Percentiles rank a stretch among this genome's conserved stretches.
These are phyloP conservation scores for Lactifluus pinguis DNA, from an alignment of 768 basidiomycete species.

Conservation along the genomic window DNA sequence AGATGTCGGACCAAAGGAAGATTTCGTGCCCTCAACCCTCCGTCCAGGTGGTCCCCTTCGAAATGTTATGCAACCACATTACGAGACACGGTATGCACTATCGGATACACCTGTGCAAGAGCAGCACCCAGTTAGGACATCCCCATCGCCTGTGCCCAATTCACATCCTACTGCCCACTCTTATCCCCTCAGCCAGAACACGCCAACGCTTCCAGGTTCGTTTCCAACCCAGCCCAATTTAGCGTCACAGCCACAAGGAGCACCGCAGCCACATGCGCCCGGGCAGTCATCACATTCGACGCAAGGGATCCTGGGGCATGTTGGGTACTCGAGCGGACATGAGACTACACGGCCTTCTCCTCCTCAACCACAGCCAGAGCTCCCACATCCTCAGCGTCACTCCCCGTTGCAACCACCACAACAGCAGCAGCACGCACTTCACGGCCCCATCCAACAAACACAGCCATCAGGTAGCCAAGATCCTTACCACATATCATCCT, in stretches of 20 bases:
- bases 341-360: background rate
- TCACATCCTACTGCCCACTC: background rate
- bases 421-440: background rate
- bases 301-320: background rate
- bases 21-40: conserved; percentile 6
- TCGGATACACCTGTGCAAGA: background rate
- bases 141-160: background rate
- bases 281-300: background rate
- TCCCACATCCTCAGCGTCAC: background rate
- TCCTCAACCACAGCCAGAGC: conserved; percentile 7
- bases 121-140: background rate
- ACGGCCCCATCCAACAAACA: background rate
- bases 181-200: background rate
- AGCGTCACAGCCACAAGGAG: background rate
- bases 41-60: conserved; percentile 9
- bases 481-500: background rate
- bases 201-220: background rate
- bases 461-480: background rate
- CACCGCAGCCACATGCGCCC: background rate
- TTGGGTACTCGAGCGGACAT: background rate
- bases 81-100: background rate
- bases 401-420: background rate
- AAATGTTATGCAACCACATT: background rate
- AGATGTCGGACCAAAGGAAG: conserved; percentile 1
- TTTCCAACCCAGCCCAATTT: background rate